Evolutionary conservation across 495 filamentous ascomycete genomes (phyloP).

Genomic region (Annulohypoxylon moriforme): DNA sequence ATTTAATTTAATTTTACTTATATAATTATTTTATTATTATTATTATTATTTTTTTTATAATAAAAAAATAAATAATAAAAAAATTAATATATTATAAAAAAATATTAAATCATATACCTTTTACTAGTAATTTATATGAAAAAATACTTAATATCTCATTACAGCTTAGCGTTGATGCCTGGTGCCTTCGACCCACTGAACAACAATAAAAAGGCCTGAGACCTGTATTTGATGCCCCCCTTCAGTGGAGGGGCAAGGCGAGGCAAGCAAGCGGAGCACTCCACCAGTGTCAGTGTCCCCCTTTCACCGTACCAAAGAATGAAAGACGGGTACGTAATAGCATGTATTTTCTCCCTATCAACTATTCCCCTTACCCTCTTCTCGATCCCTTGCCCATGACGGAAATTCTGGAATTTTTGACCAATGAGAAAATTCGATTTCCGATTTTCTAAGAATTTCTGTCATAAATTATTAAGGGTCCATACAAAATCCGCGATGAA

Average conservation of each 20-base stretch:
- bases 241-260: slow-evolving; percentile 29
- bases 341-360: slow-evolving; percentile 15
- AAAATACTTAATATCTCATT: neutral
- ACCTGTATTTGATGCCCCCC: neutral
- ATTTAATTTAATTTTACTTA: no score
- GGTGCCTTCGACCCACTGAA: no score
- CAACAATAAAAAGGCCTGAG: no score
- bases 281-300: no score
- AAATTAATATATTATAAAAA: no score
- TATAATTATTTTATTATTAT: no score
- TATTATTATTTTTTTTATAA: no score
- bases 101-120: no score
- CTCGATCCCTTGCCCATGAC: slow-evolving; percentile 17
- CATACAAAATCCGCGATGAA: slow-evolving; percentile 14
- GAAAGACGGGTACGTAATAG: slow-evolving; percentile 24
- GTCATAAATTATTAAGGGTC: slow-evolving; percentile 16
- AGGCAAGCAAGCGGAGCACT: slow-evolving; percentile 28
- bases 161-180: neutral
- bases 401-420: slow-evolving; percentile 37
- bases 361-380: slow-evolving; percentile 38
- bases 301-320: slow-evolving; percentile 31
- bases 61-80: no score
- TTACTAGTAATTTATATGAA: no score
- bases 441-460: slow-evolving; percentile 30
- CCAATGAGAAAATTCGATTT: slow-evolving; percentile 47